Conservation (phyloP, 768 basidiomycete species). For the Boletus sp. region DNA sequence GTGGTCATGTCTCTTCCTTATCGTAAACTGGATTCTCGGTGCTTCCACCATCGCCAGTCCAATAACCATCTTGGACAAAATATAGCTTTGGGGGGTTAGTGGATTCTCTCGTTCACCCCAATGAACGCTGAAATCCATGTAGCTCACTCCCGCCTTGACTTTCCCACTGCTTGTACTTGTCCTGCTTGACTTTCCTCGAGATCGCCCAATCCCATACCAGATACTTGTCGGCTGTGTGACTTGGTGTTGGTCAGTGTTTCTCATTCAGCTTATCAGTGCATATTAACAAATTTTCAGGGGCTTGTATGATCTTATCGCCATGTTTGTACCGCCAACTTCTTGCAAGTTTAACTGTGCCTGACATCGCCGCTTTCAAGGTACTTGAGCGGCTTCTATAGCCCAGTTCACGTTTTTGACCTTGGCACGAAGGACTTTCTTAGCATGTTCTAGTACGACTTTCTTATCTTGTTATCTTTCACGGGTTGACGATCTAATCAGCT, state of each 20-base stretch:
- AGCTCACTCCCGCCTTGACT: conserved; percentile 59
- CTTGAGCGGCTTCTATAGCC: conserved; percentile 43
- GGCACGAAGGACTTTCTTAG: conserved; percentile 40
- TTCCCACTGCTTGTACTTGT: conserved; percentile 65
- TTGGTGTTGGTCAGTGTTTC: conserved; percentile 57
- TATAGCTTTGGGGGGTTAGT: conserved; percentile 58
- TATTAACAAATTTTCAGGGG: conserved; percentile 39
- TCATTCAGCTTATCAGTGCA: background rate
- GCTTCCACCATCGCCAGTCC: conserved; percentile 49
- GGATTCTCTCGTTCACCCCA: conserved; percentile 12
- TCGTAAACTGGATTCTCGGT: conserved; percentile 69
- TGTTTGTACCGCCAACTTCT: conserved; percentile 28
- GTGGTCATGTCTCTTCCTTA: conserved; percentile 62
- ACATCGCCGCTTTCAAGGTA: conserved; percentile 29
- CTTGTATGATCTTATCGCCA: conserved; percentile 56
- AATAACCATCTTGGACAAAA: conserved; percentile 49
- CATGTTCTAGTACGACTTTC: conserved; percentile 34
- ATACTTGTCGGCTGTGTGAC: conserved; percentile 52
- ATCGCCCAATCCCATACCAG: conserved; percentile 60
- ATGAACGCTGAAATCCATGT: background rate
- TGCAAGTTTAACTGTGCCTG: conserved; percentile 7
- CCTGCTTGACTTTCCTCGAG: conserved; percentile 70
- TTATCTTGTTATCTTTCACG: background rate
- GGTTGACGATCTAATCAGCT: conserved; percentile 17
- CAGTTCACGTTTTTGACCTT: conserved; percentile 39